A percentile compares a stretch with the other conserved stretches of the same genome.
Conservation (phyloP, 306 rosid species). For the Argentina anserina region DNA sequence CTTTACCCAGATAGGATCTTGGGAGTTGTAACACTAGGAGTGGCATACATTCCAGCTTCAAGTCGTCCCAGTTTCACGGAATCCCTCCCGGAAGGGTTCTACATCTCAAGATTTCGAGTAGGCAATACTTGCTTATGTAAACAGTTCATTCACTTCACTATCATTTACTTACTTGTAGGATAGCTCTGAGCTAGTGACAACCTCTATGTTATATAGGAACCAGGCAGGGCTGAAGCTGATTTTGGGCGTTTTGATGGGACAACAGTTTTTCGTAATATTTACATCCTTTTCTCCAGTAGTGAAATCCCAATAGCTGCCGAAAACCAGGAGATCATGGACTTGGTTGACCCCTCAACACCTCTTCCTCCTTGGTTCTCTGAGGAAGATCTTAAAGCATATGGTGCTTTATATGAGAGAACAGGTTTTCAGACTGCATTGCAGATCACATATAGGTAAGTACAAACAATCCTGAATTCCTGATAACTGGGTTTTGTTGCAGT, state of each 20-base stretch:
- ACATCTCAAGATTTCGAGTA: constrained; percentile 72
- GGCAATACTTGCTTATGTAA: background rate
- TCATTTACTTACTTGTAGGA: background rate
- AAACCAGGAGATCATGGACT: constrained; percentile 80
- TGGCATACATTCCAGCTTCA: constrained; percentile 49
- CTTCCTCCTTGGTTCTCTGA: constrained; percentile 79
- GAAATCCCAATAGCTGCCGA: constrained; percentile 72
- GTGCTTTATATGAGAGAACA: constrained; percentile 64
- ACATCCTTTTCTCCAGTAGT: constrained; percentile 70
- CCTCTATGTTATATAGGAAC: constrained; percentile 37
- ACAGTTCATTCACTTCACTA: no score
- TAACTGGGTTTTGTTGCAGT: background rate
- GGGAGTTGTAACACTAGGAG: constrained; percentile 70
- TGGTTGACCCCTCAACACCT: constrained; percentile 66
- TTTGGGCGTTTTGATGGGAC: constrained; percentile 65
- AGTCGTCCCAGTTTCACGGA: constrained; percentile 17
- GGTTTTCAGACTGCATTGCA: constrained; percentile 68
- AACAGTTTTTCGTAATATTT: constrained; percentile 62
- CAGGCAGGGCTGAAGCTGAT: constrained; percentile 85
- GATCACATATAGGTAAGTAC: constrained; percentile 80
- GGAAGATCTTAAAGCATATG: constrained; percentile 64
- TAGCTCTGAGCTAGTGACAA: background rate
- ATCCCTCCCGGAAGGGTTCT: constrained; percentile 67
- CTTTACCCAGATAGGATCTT: constrained; percentile 62
- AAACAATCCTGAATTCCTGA: background rate